Conservation (phyloP, 768 basidiomycete genomes). For the Cystofilobasidium capitatum region DNA sequence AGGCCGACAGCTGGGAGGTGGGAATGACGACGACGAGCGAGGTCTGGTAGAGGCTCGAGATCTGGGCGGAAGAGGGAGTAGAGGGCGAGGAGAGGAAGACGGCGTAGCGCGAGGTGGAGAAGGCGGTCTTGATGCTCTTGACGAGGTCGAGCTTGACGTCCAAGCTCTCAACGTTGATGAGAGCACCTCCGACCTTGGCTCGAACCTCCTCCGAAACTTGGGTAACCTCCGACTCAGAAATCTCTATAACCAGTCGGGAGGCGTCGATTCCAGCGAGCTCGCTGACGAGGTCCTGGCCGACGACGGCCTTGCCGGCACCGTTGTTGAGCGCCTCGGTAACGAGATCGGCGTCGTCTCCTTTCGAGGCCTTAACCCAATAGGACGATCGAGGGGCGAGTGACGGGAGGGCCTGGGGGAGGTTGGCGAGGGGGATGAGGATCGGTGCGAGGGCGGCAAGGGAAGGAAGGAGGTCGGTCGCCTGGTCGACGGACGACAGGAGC, state of each 20-base stretch:
- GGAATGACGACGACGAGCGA: slow-evolving; percentile 63
- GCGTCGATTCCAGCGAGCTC: slow-evolving; percentile 52
- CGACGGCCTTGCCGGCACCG: slow-evolving; percentile 70
- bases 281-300: slow-evolving; percentile 47
- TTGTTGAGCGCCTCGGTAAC: slow-evolving; percentile 60
- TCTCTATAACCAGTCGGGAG: slow-evolving; percentile 62
- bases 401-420: slow-evolving; percentile 17
- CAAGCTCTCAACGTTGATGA: slow-evolving; percentile 50
- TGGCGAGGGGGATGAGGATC: slow-evolving; percentile 48
- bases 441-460: slow-evolving; percentile 69
- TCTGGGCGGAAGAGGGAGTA: slow-evolving; percentile 52
- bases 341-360: slow-evolving; percentile 46
- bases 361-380: slow-evolving; percentile 53
- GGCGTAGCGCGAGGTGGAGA: slow-evolving; percentile 29
- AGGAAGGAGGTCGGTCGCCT: slow-evolving; percentile 46
- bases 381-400: slow-evolving; percentile 32
- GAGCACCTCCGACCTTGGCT: slow-evolving; percentile 65
- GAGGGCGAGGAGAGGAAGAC: slow-evolving; percentile 34
- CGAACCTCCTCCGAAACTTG: slow-evolving; percentile 61
- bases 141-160: slow-evolving; percentile 38
- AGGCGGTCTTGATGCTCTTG: slow-evolving; percentile 43
- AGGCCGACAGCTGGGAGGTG: slow-evolving; percentile 57
- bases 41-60: slow-evolving; percentile 51
- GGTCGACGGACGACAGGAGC: slow-evolving; percentile 41
- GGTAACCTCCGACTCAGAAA: slow-evolving; percentile 57